Base-by-base conservation (phyloP, 2,329 filamentous ascomycete species). In the Colletotrichum simmondsii region DNA sequence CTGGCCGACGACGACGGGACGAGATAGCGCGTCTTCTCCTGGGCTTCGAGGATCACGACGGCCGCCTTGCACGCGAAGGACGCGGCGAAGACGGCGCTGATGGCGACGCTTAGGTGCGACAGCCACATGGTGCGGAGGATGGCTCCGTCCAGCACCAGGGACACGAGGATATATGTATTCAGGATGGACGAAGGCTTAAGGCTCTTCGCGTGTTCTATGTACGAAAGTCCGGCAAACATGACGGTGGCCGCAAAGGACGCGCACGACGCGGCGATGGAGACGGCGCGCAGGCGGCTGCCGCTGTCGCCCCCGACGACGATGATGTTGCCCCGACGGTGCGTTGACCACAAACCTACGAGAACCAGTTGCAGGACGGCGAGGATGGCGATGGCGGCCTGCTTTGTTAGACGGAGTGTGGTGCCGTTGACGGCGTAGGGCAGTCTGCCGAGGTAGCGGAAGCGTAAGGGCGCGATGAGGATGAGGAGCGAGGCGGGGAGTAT, bases 41-140 rank as follows among this genome's bases (percentile, higher is more conserved):
- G 75, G 2, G 82, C 82, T 77, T 87, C 84, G 3, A 83, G 80
- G 30, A 83, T 75, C 22, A 83, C 73, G 19, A 83, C 68, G 0
- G 72, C 76, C n/a, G 79, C 71, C 74, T 86, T 86, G 35, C 83
- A 66, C 5, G 74, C 79, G 46, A 83, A 77, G 4, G 80, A 77
- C n/a, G 78, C 76, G 0, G 82, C 82, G 37, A 83, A 83, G 14
- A 83, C 77, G 53, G 78, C 78, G 1, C 77, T 77, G 8, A 84
- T 77, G 22, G 81, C 49, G 26, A 30, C 22, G 12, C 75, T 65
- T 46, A 77, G 63, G 4, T 74, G 75, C 22, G 75, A 75, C 46
- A 81, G 75, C 79, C 82, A 83, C 19, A 84, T 76, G 14, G 81
- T 83, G 60, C 81, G 78, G 56, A 81, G 72, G 19, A 80, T 77